Percentiles rank a stretch among this genome's conserved stretches.
phyloP scores from a whole-genome alignment of 2,329 filamentous ascomycete genomes.

The Fusarium verticillioides region DNA sequence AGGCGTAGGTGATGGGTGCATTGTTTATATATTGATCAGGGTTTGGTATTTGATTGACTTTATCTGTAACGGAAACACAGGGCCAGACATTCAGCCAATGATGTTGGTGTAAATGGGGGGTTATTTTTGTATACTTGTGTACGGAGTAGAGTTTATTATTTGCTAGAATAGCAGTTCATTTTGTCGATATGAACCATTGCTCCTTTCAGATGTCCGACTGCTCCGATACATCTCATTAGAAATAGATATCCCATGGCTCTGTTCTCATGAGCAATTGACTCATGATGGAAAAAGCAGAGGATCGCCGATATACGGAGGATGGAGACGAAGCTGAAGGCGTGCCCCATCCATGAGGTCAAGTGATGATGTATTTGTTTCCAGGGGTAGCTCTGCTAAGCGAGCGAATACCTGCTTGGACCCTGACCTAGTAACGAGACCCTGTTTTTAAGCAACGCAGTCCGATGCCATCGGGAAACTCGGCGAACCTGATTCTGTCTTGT shows the following conservation, averaged over 20 bases:
- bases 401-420: slow-evolving; percentile 11
- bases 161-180: neutral
- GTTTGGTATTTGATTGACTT: neutral
- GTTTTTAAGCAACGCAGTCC: slow-evolving; percentile 3
- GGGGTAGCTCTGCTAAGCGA: slow-evolving; percentile 29
- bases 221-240: neutral
- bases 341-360: slow-evolving; percentile 22
- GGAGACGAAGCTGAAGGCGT: neutral
- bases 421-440: slow-evolving; percentile 18
- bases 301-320: neutral
- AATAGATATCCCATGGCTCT: neutral
- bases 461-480: slow-evolving; percentile 18
- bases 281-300: neutral
- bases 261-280: slow-evolving; percentile 17
- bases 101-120: neutral
- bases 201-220: neutral
- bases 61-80: neutral
- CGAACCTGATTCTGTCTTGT: neutral
- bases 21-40: neutral
- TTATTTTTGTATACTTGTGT: neutral
- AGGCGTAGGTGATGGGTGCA: neutral
- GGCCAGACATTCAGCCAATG: neutral
- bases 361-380: slow-evolving; percentile 22
- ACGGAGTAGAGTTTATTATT: neutral
- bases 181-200: neutral